Evolutionary conservation across 768 basidiomycete genomes (phyloP).

Genomic region (Lentinus brumalis): DNA sequence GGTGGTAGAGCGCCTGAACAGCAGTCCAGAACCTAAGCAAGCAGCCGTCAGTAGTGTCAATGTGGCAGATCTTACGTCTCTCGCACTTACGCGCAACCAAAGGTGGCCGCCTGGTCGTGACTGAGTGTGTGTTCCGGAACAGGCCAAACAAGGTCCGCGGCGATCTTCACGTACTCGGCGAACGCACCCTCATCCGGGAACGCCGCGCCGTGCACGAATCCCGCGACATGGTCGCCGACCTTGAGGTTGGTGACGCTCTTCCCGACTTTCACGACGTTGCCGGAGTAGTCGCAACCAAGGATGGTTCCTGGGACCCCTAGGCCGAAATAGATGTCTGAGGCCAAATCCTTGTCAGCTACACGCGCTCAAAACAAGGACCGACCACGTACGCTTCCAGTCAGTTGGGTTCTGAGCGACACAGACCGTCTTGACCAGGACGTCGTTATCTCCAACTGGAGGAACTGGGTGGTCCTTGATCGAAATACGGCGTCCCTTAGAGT

Average conservation of each 20-base stretch:
- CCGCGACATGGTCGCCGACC: slow-evolving; percentile 31
- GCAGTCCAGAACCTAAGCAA: slow-evolving; percentile 17
- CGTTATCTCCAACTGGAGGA: slow-evolving; percentile 19
- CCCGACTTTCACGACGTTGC: slow-evolving; percentile 25
- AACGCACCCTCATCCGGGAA: slow-evolving; percentile 27
- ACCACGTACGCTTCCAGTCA: slow-evolving; percentile 21
- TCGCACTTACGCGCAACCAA: slow-evolving; percentile 23
- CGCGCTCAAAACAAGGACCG: no score
- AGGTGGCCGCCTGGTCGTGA: slow-evolving; percentile 23
- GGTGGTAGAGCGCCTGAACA: slow-evolving; percentile 21
- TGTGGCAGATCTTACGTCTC: no score
- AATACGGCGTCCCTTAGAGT: slow-evolving; percentile 7
- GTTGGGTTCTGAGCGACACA: slow-evolving; percentile 22
- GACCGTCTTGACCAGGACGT: slow-evolving; percentile 21
- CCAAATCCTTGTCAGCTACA: not conserved
- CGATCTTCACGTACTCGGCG: slow-evolving; percentile 30
- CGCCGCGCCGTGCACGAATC: slow-evolving; percentile 28
- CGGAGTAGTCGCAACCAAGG: slow-evolving; percentile 31
- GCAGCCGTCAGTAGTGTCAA: no score
- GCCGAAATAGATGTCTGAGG: slow-evolving; percentile 12
- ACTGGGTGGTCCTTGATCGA: slow-evolving; percentile 19
- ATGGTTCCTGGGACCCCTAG: slow-evolving; percentile 15
- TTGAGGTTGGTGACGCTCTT: slow-evolving; percentile 18
- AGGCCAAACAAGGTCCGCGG: slow-evolving; percentile 23
- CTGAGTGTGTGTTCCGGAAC: slow-evolving; percentile 16